Conservation (phyloP, 2,329 filamentous ascomycete genomes). For the Didymosphaeria variabile region DNA sequence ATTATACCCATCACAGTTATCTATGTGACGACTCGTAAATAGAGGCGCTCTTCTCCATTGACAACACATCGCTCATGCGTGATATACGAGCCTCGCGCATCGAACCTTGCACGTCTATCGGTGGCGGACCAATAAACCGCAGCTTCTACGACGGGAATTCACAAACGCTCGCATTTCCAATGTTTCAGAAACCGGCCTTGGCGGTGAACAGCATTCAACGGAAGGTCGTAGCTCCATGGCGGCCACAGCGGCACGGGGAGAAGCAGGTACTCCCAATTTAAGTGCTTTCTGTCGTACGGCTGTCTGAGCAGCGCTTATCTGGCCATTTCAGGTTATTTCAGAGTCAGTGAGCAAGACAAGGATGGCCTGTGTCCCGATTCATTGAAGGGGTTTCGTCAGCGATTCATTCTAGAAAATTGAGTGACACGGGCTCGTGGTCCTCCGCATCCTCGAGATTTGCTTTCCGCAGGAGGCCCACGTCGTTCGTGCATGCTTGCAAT, state of each 20-base stretch:
- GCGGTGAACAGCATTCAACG: slow-evolving; percentile 31
- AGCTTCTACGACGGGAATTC: slow-evolving; percentile 17
- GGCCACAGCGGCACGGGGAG: slow-evolving; percentile 44
- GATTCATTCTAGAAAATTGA: slow-evolving; percentile 18
- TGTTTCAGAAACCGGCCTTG: slow-evolving; percentile 38
- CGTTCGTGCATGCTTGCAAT: slow-evolving; percentile 29
- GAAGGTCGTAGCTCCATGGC: slow-evolving; percentile 28
- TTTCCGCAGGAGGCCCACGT: slow-evolving; percentile 25
- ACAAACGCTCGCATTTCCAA: slow-evolving; percentile 23
- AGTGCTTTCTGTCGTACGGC: slow-evolving; percentile 38
- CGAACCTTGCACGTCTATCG: background rate
- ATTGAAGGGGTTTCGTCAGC: slow-evolving; percentile 25
- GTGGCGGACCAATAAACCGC: background rate
- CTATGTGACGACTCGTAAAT: slow-evolving; percentile 28
- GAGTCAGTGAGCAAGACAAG: slow-evolving; percentile 23
- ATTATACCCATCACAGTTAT: slow-evolving; percentile 25
- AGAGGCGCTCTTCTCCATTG: slow-evolving; percentile 21
- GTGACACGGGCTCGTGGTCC: slow-evolving; percentile 14
- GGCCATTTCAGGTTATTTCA: slow-evolving; percentile 28
- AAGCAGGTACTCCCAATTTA: slow-evolving; percentile 35
- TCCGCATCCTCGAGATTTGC: background rate
- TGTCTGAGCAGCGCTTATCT: slow-evolving; percentile 26
- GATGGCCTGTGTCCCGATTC: slow-evolving; percentile 28
- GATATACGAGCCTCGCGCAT: slow-evolving; percentile 7
- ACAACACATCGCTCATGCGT: slow-evolving; percentile 21